These are phyloP conservation scores for Plantago lanceolata DNA, from an alignment of 305 asterid genomes.

Conservation along the genomic window DNA sequence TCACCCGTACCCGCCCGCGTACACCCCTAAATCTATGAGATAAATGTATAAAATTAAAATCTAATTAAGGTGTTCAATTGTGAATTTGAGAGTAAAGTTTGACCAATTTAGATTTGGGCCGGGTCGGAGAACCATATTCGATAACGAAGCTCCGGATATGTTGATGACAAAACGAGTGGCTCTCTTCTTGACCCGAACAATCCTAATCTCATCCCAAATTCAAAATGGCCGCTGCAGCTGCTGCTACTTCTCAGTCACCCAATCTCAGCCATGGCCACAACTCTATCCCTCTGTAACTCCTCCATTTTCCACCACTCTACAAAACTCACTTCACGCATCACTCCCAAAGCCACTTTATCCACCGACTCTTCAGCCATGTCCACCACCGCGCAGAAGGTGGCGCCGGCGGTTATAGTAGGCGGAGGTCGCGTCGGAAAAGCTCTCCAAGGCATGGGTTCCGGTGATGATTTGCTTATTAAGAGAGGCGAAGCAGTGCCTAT, in stretches of 20 bases:
- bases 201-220: slow-evolving; percentile 16
- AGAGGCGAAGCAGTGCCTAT: slow-evolving; percentile 85
- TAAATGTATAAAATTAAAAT: too few relatives aligned
- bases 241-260: slow-evolving; percentile 39
- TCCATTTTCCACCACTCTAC: slow-evolving; percentile 31
- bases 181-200: slow-evolving; percentile 40
- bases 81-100: too few relatives aligned
- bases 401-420: slow-evolving; percentile 81
- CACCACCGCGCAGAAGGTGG: slow-evolving; percentile 46
- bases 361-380: slow-evolving; percentile 45
- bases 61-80: too few relatives aligned
- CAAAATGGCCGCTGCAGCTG: slow-evolving; percentile 29
- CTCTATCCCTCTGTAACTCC: slow-evolving; percentile 47
- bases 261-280: slow-evolving; percentile 28
- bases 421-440: slow-evolving; percentile 93
- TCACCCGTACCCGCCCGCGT: too few relatives aligned
- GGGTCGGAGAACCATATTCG: background rate
- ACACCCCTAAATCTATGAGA: too few relatives aligned
- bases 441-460: slow-evolving; percentile 76
- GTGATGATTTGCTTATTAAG: slow-evolving; percentile 68
- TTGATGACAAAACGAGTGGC: slow-evolving; percentile 48
- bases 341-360: slow-evolving; percentile 41
- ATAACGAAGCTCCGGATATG: slow-evolving; percentile 34
- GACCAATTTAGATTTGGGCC: background rate
- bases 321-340: slow-evolving; percentile 37